Evolutionary conservation across 169 alveolate genomes (phyloP).

Genomic region (Eimeria acervulina): DNA sequence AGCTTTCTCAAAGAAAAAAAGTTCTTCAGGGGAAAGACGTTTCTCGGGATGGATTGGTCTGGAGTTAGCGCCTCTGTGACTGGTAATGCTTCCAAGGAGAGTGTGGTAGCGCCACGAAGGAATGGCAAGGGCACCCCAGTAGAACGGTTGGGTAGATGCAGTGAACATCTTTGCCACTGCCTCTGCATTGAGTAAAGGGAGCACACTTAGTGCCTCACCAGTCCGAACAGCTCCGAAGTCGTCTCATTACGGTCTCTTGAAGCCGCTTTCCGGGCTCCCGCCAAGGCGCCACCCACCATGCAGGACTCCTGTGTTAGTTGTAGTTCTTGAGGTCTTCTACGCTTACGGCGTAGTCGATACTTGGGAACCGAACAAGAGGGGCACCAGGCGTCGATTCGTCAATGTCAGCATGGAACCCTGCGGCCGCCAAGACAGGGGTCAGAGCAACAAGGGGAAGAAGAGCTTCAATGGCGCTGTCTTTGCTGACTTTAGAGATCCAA

Average conservation of each 20-base stretch:
- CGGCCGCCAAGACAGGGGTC: conserved; percentile 65
- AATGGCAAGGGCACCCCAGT: neutral
- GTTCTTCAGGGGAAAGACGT: neutral
- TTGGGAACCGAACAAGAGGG: conserved; percentile 66
- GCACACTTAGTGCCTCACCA: conserved; percentile 35
- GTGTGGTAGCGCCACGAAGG: neutral
- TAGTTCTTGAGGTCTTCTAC: conserved; percentile 66
- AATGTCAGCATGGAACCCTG: conserved; percentile 66
- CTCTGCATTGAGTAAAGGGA: neutral
- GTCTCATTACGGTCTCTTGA: neutral
- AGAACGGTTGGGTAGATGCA: neutral
- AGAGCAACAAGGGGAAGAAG: conserved; percentile 53
- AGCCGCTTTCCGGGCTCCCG: neutral
- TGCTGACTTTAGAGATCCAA: conserved; percentile 69
- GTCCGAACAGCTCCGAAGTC: neutral
- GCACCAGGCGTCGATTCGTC: conserved; percentile 31
- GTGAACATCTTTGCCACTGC: neutral
- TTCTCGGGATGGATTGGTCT: neutral
- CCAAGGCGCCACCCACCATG: neutral
- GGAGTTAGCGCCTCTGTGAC: neutral
- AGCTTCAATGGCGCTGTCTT: conserved; percentile 56
- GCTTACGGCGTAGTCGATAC: conserved; percentile 66
- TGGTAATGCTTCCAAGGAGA: neutral
- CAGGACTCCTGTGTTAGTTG: neutral
- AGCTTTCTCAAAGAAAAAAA: neutral